A percentile compares a stretch with the other conserved stretches of the same genome.
Conservation (phyloP, 768 basidiomycete species). For the Pulveroboletus sp. region DNA sequence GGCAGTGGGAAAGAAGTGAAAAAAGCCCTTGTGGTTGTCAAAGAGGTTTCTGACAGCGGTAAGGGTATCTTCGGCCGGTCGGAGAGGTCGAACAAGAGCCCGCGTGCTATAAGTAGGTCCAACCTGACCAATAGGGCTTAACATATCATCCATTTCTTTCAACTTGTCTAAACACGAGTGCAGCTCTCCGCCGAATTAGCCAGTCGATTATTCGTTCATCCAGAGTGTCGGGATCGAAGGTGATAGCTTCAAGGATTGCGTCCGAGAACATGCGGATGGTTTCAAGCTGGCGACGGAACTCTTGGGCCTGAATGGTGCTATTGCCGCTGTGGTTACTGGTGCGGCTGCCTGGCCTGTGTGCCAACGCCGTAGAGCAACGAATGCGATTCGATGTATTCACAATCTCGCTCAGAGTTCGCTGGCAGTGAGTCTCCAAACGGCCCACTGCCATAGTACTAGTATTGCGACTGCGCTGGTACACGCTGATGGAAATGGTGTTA, state of each 20-base stretch:
- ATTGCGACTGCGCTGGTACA: no score
- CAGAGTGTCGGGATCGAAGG: not conserved
- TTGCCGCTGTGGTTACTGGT: not conserved
- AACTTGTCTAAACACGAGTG: no score
- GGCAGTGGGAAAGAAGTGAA: not conserved
- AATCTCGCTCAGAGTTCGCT: not conserved
- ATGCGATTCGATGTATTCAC: not conserved
- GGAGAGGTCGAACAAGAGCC: not conserved
- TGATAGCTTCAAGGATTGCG: not conserved
- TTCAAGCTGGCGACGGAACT: not conserved
- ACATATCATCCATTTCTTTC: no score
- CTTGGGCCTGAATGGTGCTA: not conserved
- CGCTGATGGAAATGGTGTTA: no score
- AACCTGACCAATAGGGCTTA: no score
- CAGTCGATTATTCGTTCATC: not conserved
- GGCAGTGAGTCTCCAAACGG: not conserved
- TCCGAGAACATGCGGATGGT: not conserved
- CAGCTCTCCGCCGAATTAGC: no score
- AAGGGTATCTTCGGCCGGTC: not conserved
- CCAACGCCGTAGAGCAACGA: not conserved
- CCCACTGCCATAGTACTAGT: no score
- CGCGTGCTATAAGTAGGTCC: no score
- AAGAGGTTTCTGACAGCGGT: not conserved
- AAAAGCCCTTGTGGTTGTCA: not conserved
- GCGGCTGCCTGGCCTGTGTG: not conserved